phyloP scores from a whole-genome alignment of 2,329 filamentous ascomycete genomes.

The Periconia digitata region DNA sequence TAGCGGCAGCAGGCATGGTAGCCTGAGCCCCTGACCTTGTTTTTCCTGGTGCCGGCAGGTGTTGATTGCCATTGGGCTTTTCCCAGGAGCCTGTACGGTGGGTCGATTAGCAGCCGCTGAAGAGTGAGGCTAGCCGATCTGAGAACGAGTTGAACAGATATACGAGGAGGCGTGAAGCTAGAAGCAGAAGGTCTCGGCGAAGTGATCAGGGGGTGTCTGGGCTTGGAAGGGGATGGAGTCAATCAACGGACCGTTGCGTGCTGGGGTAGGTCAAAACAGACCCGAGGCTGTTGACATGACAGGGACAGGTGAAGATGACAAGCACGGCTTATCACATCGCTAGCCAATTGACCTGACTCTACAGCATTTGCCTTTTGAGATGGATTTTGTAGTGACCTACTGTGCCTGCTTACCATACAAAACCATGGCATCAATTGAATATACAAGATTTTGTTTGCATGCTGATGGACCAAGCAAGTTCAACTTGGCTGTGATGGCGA shows the following conservation, averaged over 20 bases:
- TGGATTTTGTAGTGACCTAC: not conserved
- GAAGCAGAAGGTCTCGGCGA: not conserved
- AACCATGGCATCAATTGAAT: not conserved
- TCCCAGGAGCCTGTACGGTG: slow-evolving; percentile 11
- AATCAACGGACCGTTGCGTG: not conserved
- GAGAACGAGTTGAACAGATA: not conserved
- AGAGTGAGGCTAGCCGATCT: not conserved
- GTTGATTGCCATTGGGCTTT: not conserved
- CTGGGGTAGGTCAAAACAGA: slow-evolving; percentile 1
- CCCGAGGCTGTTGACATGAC: not conserved
- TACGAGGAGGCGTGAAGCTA: not conserved
- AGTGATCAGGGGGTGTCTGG: not conserved
- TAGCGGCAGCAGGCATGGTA: not conserved
- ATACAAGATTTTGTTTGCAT: not conserved
- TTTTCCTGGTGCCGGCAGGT: not conserved
- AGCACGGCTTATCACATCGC: not conserved
- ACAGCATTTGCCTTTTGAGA: not conserved
- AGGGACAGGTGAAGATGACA: not conserved
- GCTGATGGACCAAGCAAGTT: not conserved
- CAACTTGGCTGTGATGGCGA: not conserved
- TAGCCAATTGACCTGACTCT: not conserved
- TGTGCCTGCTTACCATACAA: not conserved
- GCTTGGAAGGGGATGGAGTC: not conserved
- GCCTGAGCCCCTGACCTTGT: too few relatives aligned
- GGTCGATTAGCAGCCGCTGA: slow-evolving; percentile 1